Evolutionary conservation across 2,329 filamentous ascomycete species (phyloP).

Genomic region (Aspergillus felis): DNA sequence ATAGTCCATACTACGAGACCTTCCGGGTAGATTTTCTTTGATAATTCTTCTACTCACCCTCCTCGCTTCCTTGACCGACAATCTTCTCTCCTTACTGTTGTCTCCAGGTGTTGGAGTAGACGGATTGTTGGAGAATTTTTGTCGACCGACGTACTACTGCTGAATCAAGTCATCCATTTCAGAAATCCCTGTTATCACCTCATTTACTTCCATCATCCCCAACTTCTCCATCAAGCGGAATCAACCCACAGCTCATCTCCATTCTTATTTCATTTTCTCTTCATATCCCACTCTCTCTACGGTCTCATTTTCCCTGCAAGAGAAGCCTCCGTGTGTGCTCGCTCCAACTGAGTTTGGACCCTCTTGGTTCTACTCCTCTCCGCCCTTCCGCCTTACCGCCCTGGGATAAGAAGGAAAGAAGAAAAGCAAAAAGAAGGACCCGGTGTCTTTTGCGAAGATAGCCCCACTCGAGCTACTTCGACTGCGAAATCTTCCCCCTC

Average conservation of each 20-base stretch:
- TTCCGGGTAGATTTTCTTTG: not conserved
- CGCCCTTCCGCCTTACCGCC: constrained; percentile 12
- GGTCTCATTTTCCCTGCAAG: not conserved
- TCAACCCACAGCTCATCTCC: not conserved
- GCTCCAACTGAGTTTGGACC: not conserved
- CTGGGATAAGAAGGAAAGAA: constrained; percentile 3
- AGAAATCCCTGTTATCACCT: not conserved
- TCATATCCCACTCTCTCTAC: constrained; percentile 1
- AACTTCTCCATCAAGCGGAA: not conserved
- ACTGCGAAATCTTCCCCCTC: constrained; percentile 28
- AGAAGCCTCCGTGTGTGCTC: not conserved
- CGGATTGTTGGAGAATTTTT: not conserved
- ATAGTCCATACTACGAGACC: too few species aligned
- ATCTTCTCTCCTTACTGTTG: not conserved
- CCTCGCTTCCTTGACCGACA: not conserved
- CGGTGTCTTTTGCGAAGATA: constrained; percentile 25
- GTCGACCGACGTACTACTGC: not conserved
- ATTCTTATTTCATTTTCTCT: not conserved
- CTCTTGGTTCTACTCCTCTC: constrained; percentile 4
- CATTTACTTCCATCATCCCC: not conserved
- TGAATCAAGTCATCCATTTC: not conserved
- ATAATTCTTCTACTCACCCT: not conserved
- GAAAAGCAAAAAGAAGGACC: constrained; percentile 9
- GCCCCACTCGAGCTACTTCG: constrained; percentile 38
- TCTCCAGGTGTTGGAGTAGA: not conserved